Conservation (phyloP, 371 early-diverging fungal species). For the Circinella umbellata region DNA sequence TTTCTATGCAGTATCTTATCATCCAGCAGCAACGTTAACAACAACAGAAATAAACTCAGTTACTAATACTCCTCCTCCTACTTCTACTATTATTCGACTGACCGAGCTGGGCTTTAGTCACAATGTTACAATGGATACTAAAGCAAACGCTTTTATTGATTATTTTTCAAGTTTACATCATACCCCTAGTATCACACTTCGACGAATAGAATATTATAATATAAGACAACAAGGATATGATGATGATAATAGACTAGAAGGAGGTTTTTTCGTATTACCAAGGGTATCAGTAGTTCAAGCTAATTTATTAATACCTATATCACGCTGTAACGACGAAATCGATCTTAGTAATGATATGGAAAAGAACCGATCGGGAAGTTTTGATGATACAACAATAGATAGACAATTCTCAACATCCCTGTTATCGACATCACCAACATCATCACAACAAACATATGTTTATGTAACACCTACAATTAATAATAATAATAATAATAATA, state of each 20-base stretch:
- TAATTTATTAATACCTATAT: not conserved
- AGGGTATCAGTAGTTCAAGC: not conserved
- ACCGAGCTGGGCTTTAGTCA: constrained; percentile 68
- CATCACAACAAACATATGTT: not conserved
- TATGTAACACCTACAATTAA: not conserved
- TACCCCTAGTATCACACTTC: constrained; percentile 30
- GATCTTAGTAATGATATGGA: not conserved
- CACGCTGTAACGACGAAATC: not conserved
- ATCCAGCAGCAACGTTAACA: not conserved
- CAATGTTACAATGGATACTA: constrained; percentile 48
- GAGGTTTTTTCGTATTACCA: constrained; percentile 1
- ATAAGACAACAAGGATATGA: not conserved
- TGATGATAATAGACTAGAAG: not conserved
- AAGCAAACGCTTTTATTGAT: constrained; percentile 55
- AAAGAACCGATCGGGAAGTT: not conserved
- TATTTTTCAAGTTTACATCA: constrained; percentile 59
- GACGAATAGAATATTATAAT: constrained; percentile 21
- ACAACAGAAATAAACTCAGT: not conserved
- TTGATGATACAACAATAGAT: not conserved
- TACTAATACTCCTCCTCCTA: not conserved
- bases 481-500: not conserved
- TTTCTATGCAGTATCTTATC: constrained; percentile 65
- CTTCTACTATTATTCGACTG: constrained; percentile 39
- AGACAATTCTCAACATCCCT: not conserved
- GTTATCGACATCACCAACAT: no score